Percentiles rank a stretch among this genome's conserved stretches.
phyloP scores from a whole-genome alignment of 257 asterid species.

The Scutellaria galericulata region DNA sequence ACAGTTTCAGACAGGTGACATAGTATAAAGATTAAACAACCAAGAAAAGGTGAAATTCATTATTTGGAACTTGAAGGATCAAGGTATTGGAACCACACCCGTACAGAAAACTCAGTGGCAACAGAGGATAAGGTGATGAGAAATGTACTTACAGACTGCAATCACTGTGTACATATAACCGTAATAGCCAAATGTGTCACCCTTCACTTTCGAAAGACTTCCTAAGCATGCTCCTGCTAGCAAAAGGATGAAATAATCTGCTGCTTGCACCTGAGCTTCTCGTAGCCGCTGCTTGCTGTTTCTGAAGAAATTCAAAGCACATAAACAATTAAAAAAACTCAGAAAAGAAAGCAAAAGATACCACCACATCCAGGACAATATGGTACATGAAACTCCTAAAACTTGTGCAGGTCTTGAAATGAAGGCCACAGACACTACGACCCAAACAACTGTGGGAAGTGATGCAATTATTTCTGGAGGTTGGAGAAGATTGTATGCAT shows the following conservation, averaged over 20 bases:
- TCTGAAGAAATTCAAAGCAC: constrained; percentile 53
- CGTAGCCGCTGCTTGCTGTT: constrained; percentile 81
- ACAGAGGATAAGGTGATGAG: constrained; percentile 18
- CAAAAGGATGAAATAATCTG: constrained; percentile 87
- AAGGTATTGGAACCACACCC: constrained; percentile 5
- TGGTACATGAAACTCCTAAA: constrained; percentile 17
- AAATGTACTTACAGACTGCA: constrained; percentile 82
- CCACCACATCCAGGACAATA: constrained; percentile 14
- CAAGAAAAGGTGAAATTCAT: constrained; percentile 11
- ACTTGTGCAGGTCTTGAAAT: constrained; percentile 9
- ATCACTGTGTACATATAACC: constrained; percentile 92
- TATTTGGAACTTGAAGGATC: constrained; percentile 16
- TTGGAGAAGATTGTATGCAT: not conserved
- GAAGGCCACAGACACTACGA: not conserved
- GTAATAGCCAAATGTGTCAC: constrained; percentile 83
- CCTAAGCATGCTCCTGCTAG: constrained; percentile 98
- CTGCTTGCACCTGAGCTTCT: constrained; percentile 93
- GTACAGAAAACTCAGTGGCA: constrained; percentile 12
- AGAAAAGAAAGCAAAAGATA: constrained; percentile 19
- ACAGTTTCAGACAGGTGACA: not conserved
- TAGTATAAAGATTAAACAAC: constrained; percentile 12
- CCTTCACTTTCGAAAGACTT: constrained; percentile 80
- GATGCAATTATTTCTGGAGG: not conserved
- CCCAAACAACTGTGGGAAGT: not conserved
- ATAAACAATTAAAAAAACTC: constrained; percentile 18